A percentile compares a stretch with the other conserved stretches of the same genome.
These are phyloP conservation scores for Ogataea haglerorum DNA, from an alignment of 805 yeast genomes.

Conservation along the genomic window DNA sequence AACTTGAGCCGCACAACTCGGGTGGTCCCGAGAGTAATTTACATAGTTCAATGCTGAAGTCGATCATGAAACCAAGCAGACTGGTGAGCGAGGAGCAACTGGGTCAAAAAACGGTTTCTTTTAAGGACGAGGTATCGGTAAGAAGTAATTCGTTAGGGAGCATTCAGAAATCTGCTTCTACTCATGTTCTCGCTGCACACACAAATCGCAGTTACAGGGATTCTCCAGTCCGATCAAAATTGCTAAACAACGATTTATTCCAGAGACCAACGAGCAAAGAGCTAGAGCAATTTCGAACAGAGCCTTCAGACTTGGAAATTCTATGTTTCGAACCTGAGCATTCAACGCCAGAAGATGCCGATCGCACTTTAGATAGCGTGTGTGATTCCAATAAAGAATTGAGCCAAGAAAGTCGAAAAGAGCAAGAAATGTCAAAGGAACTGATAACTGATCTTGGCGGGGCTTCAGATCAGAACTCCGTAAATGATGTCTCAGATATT, in stretches of 20 bases:
- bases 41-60: conserved; percentile 15
- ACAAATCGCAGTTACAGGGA: conserved; percentile 3
- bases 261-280: conserved; percentile 4
- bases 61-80: conserved; percentile 18
- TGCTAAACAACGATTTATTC: conserved; percentile 9
- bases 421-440: background rate
- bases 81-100: conserved; percentile 10
- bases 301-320: conserved; percentile 10
- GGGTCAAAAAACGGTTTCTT: conserved; percentile 19
- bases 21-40: background rate
- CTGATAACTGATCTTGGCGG: background rate
- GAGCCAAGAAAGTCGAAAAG: background rate
- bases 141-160: conserved; percentile 11
- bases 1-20: background rate
- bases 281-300: background rate
- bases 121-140: conserved; percentile 18
- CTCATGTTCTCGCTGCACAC: conserved; percentile 3
- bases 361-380: conserved; percentile 9
- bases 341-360: conserved; percentile 16
- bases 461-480: background rate
- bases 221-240: conserved; percentile 8
- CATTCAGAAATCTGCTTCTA: conserved; percentile 3
- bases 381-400: background rate
- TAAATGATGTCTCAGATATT: background rate
- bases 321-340: conserved; percentile 24